These are phyloP conservation scores for Aureobasidium sp. DNA, from an alignment of 2,329 filamentous ascomycete species.

Conservation along the genomic window DNA sequence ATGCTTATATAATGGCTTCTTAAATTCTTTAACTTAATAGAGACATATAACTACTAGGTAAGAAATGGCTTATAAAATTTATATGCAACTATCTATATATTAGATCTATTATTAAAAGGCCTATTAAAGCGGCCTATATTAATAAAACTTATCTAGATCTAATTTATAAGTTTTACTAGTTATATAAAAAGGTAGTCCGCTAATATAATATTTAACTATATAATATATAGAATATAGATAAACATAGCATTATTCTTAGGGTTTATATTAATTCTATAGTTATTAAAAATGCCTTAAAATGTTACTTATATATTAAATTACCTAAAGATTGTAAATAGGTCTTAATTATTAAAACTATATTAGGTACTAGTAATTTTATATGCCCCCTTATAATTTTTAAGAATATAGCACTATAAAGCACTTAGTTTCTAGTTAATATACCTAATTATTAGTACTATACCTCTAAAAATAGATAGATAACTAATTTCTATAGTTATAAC, in stretches of 20 bases:
- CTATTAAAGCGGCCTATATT: not conserved
- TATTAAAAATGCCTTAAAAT: not conserved
- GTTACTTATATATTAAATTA: conserved; percentile 2
- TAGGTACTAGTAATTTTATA: not conserved
- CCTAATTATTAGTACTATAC: not conserved
- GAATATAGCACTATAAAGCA: not conserved
- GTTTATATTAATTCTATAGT: not conserved
- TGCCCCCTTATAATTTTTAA: conserved; percentile 7
- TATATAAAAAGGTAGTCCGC: not conserved
- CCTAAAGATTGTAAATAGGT: conserved; percentile 1
- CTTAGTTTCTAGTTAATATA: not conserved
- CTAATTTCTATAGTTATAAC: not conserved
- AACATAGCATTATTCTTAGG: conserved; percentile 1
- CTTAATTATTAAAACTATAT: not conserved
- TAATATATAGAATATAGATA: conserved; percentile 9
- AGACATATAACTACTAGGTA: not conserved
- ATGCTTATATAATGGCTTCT: not conserved
- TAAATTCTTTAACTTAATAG: not conserved
- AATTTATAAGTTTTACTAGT: not conserved
- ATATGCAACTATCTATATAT: conserved; percentile 3
- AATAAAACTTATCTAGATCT: not conserved
- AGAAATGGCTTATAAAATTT: not conserved
- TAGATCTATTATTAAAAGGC: not conserved
- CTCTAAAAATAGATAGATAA: not conserved
- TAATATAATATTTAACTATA: not conserved